Evolutionary conservation across 2,329 filamentous ascomycete genomes (phyloP), one percentile per base, ranked within the genome.

Genomic region (Penicillium sp.): DNA sequence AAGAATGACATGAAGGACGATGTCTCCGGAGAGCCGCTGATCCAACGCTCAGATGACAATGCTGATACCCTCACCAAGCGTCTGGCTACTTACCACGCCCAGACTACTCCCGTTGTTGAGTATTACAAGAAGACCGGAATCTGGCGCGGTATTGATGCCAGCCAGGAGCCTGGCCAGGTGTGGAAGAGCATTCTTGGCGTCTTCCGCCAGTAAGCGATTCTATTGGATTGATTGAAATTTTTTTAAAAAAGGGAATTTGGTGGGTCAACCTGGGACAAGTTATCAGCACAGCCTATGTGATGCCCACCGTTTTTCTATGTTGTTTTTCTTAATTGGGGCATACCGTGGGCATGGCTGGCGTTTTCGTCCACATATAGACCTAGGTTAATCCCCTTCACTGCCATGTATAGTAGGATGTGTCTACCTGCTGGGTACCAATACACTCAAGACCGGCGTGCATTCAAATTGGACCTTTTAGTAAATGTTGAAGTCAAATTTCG

Each of bases 81-180:
- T 60, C 83, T 99, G 56, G 81, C 81, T 38, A 97, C 93, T 56
- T 99, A 99, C 79, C 94, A 99, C 80, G 81, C 85, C 64, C 94
- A 99, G 84, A 99, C 94, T 32, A 78, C 85, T 41, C 94, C 94
- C 18, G 94, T 99, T 46, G 92, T 96, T 60, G 83, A 86, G 55
- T 99, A 99, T 83, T 99, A 99, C 85, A 89, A 95, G 79, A 91
- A 91, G 78, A 96, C 90, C 46, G 92, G 92, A 65, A 97, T 99
- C 81, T 99, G 94, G 94, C 88, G 88, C 76, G 88, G 89, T 60
- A 85, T 99, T 68, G 94, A 99, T 74, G 94, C 94, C 61, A 95
- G 90, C 80, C 91, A 99, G 81, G 88, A 96, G 78, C 94, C 94
- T 18, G 90, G 90, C 44, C 87, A 92, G 76, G 94, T 99, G 59